A percentile compares a stretch with the other conserved stretches of the same genome.
phyloP scores from a whole-genome alignment of 1,284 basidiomycete species.

The Boletus sp. region DNA sequence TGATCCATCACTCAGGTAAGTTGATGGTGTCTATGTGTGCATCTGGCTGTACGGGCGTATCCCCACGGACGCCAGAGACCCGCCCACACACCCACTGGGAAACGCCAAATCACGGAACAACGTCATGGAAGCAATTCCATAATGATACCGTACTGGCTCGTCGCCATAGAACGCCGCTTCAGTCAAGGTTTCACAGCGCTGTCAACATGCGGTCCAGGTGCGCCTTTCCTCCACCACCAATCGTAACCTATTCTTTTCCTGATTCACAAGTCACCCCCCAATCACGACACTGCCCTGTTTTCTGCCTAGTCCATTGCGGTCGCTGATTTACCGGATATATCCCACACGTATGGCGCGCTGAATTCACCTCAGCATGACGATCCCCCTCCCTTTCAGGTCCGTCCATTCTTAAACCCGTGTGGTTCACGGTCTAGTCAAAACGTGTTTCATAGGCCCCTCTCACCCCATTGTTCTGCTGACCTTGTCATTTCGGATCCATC shows the following conservation, averaged over 20 bases:
- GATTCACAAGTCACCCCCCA: conserved; percentile 17
- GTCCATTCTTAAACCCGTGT: conserved; percentile 26
- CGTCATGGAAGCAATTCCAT: conserved; percentile 29
- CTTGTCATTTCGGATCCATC: conserved; percentile 26
- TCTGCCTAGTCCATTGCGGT: conserved; percentile 5
- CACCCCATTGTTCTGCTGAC: conserved; percentile 25
- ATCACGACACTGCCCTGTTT: conserved; percentile 26
- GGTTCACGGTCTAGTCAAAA: conserved; percentile 21
- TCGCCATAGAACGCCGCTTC: conserved; percentile 32
- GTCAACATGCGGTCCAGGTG: conserved; percentile 34
- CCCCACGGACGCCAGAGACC: conserved; percentile 23
- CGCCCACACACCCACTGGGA: conserved; percentile 15
- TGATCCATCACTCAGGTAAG: conserved; percentile 9
- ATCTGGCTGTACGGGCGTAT: conserved; percentile 1
- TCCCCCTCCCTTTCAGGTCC: conserved; percentile 18
- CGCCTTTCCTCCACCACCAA: conserved; percentile 25
- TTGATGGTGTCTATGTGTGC: conserved; percentile 5
- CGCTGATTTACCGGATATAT: conserved; percentile 36
- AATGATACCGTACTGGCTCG: conserved; percentile 21
- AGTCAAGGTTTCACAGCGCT: conserved; percentile 34
- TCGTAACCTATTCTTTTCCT: conserved; percentile 21
- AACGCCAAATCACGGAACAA: conserved; percentile 26
- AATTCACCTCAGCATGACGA: conserved; percentile 17
- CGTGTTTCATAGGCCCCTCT: conserved; percentile 33
- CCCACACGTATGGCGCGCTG: conserved; percentile 9